Evolutionary conservation across 2,329 filamentous ascomycete genomes (phyloP), one percentile per base, ranked within the genome.

Genomic region (Pestalotiopsis sp.): DNA sequence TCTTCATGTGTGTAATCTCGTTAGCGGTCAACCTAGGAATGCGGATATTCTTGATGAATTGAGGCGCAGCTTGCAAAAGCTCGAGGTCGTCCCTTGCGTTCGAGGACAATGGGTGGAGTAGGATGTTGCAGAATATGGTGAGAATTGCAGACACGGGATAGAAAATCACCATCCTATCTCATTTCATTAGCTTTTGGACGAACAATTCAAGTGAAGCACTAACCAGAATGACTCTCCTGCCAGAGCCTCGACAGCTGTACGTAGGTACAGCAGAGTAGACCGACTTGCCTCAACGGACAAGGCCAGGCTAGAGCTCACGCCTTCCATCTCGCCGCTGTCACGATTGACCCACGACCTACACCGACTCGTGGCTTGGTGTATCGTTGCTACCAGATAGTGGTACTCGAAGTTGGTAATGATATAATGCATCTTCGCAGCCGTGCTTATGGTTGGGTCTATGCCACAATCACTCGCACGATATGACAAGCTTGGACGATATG

Each of bases 121-220:
- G 75, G 38, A 88, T 81, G 68, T 84, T 86, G 76, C 84, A 86
- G 71, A 89, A 89, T 0, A 89, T 78, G 1, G 81, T 81, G 65
- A 88, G 77, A 14, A 87, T 77, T 1, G 86, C 86, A 0, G 84
- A 83, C 66, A 86, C 82, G 1, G 86, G 86, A 66, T 89, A 89
- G 71, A 87, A 88, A 2, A 87, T 78, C 3, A 88, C 74, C n/a
- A 82, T 75, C 85, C 86, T 88, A 65, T 26, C 40, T 67, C 71
- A 73, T 68, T 57, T 48, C 75, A 74, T 76, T 59, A 66, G 68
- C 68, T 17, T 59, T 30, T 14, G 44, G 40, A 22, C 10, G 35
- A 26, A 56, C 20, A 56, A 39, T 44, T 55, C 55, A 38, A 24
- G 5, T 10, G 39, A 22, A 44, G 39, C 9, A 71, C 80, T 70